Base-by-base conservation (phyloP, 352 stramenopile species). In the Phytophthora cactorum region DNA sequence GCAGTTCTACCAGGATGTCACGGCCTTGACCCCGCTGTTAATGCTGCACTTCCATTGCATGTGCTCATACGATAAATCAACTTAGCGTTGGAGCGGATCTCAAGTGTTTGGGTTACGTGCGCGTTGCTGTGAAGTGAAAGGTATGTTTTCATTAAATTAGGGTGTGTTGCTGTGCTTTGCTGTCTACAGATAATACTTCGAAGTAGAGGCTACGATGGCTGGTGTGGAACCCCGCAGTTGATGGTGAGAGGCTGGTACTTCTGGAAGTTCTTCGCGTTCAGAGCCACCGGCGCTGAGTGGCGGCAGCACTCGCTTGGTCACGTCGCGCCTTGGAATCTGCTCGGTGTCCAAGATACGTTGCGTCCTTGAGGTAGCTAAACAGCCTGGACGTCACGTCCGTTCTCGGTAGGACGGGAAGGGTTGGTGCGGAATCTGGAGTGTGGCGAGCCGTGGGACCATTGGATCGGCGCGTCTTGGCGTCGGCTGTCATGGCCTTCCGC, bases 11-110 rank as follows among this genome's bases (percentile, higher is more conserved):
- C 74, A 76, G 11, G 34, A 73, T 36, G 71, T 93, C 36, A 80
- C 75, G 1, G 34, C 68, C 11, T 31, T 68, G 11, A 88, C 85
- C 9, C 57, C 76, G 14, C 46, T 90, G 46, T 39, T 81, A 9
- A 76, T 90, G 57, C 28, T 92, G 10, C 71, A 87, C 45, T 90
- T 91, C 52, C 70, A 65, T n/a, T 86, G 61, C 39, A 43, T 88
- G 14, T 45, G 36, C 14, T 43, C 36, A n/a, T n/a, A 43, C n/a
- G 36, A 15, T 43, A n/a, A 43, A 43, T 43, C 36, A 43, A 43
- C 2, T 1, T n/a, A 43, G 36, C 36, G 3, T 43, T 43, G 36
- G 36, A 17, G 36, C 3, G n/a, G 11, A 43, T 43, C 36, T 43
- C 12, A 43, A 17, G 12, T 43, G 36, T 43, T n/a, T 43, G 10